Conservation (phyloP, 1,139 yeast genomes). For the Yamadazyma songkhlaensis region DNA sequence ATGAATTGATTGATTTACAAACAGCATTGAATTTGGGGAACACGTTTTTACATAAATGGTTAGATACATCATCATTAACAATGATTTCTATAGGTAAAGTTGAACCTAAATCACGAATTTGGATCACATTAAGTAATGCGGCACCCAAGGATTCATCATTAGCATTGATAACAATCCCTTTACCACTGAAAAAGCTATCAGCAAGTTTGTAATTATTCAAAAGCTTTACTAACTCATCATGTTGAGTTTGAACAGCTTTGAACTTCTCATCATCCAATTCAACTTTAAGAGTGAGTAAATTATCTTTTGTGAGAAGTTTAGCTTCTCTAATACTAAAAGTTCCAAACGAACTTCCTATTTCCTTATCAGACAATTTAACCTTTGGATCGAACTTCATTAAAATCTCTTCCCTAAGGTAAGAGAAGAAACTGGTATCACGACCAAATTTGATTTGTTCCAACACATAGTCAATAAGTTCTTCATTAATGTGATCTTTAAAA, state of each 20-base stretch:
- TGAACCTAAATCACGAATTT: constrained; percentile 33
- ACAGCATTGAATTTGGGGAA: constrained; percentile 28
- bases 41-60: constrained; percentile 28
- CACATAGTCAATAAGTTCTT: constrained; percentile 11
- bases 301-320: constrained; percentile 15
- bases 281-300: constrained; percentile 19
- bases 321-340: constrained; percentile 17
- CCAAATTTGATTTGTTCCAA: constrained; percentile 13
- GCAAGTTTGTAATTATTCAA: constrained; percentile 24
- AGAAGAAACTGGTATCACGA: constrained; percentile 9
- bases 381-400: constrained; percentile 20
- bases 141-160: constrained; percentile 26
- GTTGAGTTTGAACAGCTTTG: constrained; percentile 21
- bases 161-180: constrained; percentile 35
- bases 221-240: constrained; percentile 22
- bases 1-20: constrained; percentile 28
- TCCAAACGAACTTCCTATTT: constrained; percentile 20
- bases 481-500: constrained; percentile 13
- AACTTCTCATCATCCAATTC: constrained; percentile 20
- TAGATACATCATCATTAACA: constrained; percentile 24
- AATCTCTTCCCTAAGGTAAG: constrained; percentile 17
- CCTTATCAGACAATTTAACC: constrained; percentile 20
- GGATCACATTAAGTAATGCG: constrained; percentile 29
- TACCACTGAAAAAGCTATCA: constrained; percentile 24
- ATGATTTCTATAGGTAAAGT: constrained; percentile 35